Evolutionary conservation across 2,329 filamentous ascomycete genomes (phyloP).

Genomic region (Colletotrichum liaoningense): DNA sequence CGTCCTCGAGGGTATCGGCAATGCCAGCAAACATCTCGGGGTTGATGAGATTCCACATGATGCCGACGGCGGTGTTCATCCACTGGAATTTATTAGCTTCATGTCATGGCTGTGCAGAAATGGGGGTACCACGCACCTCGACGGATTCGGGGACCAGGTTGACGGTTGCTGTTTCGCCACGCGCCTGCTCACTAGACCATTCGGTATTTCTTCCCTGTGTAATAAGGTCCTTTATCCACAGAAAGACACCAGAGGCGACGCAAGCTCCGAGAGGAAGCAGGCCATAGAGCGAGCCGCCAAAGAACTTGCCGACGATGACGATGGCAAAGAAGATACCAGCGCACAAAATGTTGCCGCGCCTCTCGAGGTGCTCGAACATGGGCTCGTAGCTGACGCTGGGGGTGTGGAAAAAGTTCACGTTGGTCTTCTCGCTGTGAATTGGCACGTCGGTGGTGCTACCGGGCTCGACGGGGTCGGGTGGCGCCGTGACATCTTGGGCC

Average conservation of each 20-base stretch:
- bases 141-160: constrained; percentile 95
- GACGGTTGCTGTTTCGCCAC: constrained; percentile 85
- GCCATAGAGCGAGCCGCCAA: constrained; percentile 82
- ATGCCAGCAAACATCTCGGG: constrained; percentile 94
- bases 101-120: background rate
- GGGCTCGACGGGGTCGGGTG: constrained; percentile 85
- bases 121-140: constrained; percentile 53
- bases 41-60: constrained; percentile 92
- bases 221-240: constrained; percentile 92
- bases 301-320: constrained; percentile 80
- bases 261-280: constrained; percentile 79
- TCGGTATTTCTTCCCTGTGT: constrained; percentile 84
- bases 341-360: constrained; percentile 77
- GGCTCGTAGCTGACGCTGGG: constrained; percentile 91
- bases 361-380: constrained; percentile 83
- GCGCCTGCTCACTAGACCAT: constrained; percentile 87
- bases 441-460: constrained; percentile 93
- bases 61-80: constrained; percentile 89
- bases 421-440: constrained; percentile 96
- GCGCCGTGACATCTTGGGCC: constrained; percentile 89
- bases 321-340: constrained; percentile 78
- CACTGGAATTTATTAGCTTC: constrained; percentile 61
- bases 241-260: constrained; percentile 81
- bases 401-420: constrained; percentile 94
- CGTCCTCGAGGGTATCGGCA: constrained; percentile 85